A percentile compares a stretch with the other conserved stretches of the same genome.
phyloP scores from a whole-genome alignment of 306 rosid genomes.

The Acacia confusa region DNA sequence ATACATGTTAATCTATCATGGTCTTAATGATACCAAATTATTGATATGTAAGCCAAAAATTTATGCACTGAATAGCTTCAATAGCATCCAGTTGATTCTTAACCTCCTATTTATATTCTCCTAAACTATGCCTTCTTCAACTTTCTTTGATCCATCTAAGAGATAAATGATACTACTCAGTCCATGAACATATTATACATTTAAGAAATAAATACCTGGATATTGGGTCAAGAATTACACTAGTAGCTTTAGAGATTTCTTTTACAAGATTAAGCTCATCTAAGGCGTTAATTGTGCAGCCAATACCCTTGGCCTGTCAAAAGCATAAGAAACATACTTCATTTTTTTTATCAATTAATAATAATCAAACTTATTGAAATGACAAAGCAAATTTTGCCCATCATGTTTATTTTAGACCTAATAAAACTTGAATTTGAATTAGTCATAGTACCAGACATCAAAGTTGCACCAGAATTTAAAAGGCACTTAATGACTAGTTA shows the following conservation, averaged over 20 bases:
- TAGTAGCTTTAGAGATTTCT: conserved; percentile 76
- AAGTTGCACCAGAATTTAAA: no score
- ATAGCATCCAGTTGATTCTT: no score
- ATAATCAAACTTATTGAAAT: conserved; percentile 9
- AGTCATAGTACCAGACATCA: no score
- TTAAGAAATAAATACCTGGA: conserved; percentile 60
- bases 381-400: conserved; percentile 12
- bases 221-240: conserved; percentile 91
- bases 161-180: background rate
- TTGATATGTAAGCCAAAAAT: no score
- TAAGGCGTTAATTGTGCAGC: conserved; percentile 75
- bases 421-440: no score
- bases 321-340: conserved; percentile 24
- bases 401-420: background rate
- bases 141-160: no score
- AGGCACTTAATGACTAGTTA: conserved; percentile 22
- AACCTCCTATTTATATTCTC: no score
- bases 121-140: no score
- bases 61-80: no score
- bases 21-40: no score
- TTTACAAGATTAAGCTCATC: conserved; percentile 82
- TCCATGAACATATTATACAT: conserved; percentile 16
- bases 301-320: conserved; percentile 83
- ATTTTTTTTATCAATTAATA: conserved; percentile 26
- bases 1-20: no score